These are phyloP conservation scores for Colletotrichum euphorbiae DNA, from an alignment of 2,329 filamentous ascomycete species.

Conservation along the genomic window DNA sequence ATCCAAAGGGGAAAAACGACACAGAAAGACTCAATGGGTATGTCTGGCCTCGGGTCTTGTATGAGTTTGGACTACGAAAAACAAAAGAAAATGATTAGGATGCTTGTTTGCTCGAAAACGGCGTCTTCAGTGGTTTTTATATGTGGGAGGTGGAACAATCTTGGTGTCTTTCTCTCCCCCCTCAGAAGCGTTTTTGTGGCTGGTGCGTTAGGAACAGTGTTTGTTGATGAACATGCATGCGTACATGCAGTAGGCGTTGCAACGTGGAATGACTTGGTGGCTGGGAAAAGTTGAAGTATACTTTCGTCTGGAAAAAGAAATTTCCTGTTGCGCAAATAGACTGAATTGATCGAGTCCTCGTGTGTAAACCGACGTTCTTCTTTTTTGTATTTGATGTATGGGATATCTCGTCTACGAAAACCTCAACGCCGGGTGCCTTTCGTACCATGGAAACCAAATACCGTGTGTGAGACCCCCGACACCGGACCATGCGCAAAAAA, in stretches of 20 bases:
- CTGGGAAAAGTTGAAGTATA: constrained; percentile 34
- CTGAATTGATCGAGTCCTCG: constrained; percentile 3
- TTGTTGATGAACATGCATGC: constrained; percentile 17
- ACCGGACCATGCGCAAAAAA: constrained; percentile 22
- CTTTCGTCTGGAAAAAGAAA: neutral
- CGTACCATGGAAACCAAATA: neutral
- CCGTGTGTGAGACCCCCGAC: constrained; percentile 1
- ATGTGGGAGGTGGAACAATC: neutral
- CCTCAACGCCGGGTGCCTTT: constrained; percentile 18
- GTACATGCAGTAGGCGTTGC: constrained; percentile 24
- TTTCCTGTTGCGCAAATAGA: constrained; percentile 3
- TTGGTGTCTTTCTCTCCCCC: neutral
- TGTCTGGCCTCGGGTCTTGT: constrained; percentile 3
- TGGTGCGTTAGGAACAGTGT: neutral
- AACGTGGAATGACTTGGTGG: constrained; percentile 4
- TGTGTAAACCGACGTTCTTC: neutral
- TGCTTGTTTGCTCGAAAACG: neutral
- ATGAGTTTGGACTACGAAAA: constrained; percentile 32
- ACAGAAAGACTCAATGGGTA: constrained; percentile 1
- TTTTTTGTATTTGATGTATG: constrained; percentile 4
- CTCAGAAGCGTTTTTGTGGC: neutral
- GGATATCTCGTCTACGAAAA: constrained; percentile 33
- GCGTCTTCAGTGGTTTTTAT: neutral
- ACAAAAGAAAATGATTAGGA: constrained; percentile 11
- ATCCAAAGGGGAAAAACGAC: neutral